A percentile compares a stretch with the other conserved stretches of the same genome.
Evolutionary conservation across 208 protist species (phyloP).

Genomic region (Tritrichomonas musculus): DNA sequence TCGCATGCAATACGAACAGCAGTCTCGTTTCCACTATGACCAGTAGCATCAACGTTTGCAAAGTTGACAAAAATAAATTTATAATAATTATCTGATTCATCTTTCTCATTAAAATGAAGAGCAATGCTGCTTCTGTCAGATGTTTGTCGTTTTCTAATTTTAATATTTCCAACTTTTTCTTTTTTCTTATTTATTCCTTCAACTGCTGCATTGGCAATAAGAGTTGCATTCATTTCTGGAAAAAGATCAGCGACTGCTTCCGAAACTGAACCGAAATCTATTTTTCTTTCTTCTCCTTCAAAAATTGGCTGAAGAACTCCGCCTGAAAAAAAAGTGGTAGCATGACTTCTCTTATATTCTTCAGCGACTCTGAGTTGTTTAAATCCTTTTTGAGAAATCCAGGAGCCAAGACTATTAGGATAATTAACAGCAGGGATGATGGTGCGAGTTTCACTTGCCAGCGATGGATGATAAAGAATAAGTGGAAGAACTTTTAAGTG

Average conservation of each 20-base stretch:
- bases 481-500: background rate
- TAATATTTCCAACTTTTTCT: no score
- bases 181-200: background rate
- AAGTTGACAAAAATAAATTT: background rate
- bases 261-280: background rate
- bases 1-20: background rate
- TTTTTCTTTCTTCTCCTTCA: background rate
- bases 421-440: background rate
- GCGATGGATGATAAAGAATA: background rate
- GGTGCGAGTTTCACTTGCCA: background rate
- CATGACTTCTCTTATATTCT: background rate
- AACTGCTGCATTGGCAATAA: background rate
- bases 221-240: conserved; percentile 4
- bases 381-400: background rate
- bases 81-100: no score
- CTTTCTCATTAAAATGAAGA: no score
- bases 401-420: background rate
- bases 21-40: background rate
- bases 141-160: no score
- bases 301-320: background rate
- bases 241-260: background rate
- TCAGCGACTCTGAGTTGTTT: background rate
- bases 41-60: conserved; percentile 27
- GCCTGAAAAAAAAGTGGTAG: background rate
- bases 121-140: no score